Conservation (phyloP, 179 eudicot species). For the Sideroxylon spinosum region DNA sequence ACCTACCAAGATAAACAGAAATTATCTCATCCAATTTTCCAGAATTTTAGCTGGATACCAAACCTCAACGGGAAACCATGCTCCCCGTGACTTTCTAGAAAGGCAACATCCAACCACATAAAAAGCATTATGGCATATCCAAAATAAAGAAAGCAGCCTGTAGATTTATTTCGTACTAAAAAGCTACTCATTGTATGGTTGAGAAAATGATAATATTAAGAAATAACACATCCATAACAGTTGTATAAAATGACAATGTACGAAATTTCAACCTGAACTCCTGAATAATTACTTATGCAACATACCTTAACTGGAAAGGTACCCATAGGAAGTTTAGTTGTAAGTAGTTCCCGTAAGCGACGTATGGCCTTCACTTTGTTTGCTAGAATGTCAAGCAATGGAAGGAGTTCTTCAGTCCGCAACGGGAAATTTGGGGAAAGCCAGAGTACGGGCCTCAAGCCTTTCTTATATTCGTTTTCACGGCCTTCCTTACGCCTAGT, state of each 20-base stretch:
- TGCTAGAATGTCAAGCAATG: conserved; percentile 55
- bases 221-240: background rate
- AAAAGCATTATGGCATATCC: background rate
- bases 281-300: background rate
- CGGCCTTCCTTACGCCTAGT: conserved; percentile 35
- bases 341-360: conserved; percentile 47
- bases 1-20: background rate
- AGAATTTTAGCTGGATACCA: background rate
- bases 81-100: background rate
- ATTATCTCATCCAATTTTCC: background rate
- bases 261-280: background rate
- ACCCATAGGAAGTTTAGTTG: conserved; percentile 56
- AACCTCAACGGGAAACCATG: background rate
- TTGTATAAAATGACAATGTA: background rate
- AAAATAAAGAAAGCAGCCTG: background rate
- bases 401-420: conserved; percentile 48
- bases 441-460: conserved; percentile 56
- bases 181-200: background rate
- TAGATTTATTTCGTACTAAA: conserved; percentile 4
- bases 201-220: background rate
- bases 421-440: conserved; percentile 51
- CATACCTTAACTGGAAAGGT: conserved; percentile 61
- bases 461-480: conserved; percentile 56
- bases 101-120: background rate
- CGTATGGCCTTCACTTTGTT: conserved; percentile 59